These are phyloP conservation scores for Globisporangium solare DNA, from an alignment of 352 stramenopile genomes.

Conservation along the genomic window DNA sequence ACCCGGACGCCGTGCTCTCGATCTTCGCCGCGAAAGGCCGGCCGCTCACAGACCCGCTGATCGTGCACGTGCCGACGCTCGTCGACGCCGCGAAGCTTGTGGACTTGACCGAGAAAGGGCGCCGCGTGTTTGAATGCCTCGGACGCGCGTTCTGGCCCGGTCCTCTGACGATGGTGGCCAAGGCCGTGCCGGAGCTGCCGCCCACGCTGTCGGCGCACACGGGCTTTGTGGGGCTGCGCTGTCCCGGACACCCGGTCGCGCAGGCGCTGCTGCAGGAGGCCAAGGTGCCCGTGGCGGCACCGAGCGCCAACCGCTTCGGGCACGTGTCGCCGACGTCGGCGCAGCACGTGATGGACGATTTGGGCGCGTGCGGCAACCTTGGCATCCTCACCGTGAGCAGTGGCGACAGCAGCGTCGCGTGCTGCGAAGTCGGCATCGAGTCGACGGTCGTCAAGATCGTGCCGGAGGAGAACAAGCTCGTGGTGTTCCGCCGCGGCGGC, in stretches of 20 bases:
- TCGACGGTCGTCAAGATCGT: slow-evolving; percentile 93
- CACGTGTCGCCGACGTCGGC: slow-evolving; percentile 97
- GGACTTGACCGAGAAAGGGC: slow-evolving; percentile 61
- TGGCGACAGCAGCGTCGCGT: slow-evolving; percentile 22
- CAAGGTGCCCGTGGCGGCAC: slow-evolving; percentile 94
- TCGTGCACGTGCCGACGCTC: slow-evolving; percentile 94
- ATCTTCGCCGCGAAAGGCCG: slow-evolving; percentile 96
- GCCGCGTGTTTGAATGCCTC: slow-evolving; percentile 78
- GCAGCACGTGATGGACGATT: slow-evolving; percentile 96
- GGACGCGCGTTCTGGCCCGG: slow-evolving; percentile 95
- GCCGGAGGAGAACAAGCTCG: slow-evolving; percentile 62
- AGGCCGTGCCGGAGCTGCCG: slow-evolving; percentile 84
- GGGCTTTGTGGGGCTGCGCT: slow-evolving; percentile 96
- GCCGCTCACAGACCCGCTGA: slow-evolving; percentile 96
- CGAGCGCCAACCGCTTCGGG: slow-evolving; percentile 98
- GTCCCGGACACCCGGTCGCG: slow-evolving; percentile 91
- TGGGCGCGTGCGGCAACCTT: slow-evolving; percentile 88
- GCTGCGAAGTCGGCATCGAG: slow-evolving; percentile 91
- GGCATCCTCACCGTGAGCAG: slow-evolving; percentile 70
- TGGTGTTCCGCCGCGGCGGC: slow-evolving; percentile 86
- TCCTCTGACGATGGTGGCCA: slow-evolving; percentile 95
- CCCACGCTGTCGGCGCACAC: slow-evolving; percentile 89
- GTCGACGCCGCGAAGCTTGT: slow-evolving; percentile 88
- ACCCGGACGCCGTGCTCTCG: slow-evolving; percentile 89
- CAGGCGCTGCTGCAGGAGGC: slow-evolving; percentile 85